Evolutionary conservation across 2,329 filamentous ascomycete species (phyloP).

Genomic region (Orbilia quercus): DNA sequence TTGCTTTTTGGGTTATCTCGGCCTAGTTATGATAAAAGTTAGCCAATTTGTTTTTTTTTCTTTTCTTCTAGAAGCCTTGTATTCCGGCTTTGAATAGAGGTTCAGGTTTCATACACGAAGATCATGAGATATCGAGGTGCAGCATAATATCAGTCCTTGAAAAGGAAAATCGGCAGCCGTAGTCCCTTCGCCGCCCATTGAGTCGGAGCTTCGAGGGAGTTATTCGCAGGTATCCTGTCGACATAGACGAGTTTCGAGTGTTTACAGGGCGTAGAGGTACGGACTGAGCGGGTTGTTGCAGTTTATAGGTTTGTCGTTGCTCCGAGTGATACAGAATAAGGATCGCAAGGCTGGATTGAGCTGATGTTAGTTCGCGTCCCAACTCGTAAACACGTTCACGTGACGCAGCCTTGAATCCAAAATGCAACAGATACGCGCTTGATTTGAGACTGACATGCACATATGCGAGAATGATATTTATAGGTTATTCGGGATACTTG

Average conservation of each 20-base stretch:
- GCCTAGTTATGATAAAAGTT: constrained; percentile 61
- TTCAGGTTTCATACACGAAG: constrained; percentile 72
- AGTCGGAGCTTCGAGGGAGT: constrained; percentile 9
- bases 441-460: no score
- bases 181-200: constrained; percentile 49
- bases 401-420: neutral
- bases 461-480: no score
- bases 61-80: no score
- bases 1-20: constrained; percentile 73
- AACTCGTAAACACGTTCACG: constrained; percentile 23
- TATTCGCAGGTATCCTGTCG: neutral
- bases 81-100: no score
- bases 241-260: neutral
- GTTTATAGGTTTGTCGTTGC: neutral
- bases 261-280: neutral
- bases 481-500: no score
- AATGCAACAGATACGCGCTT: neutral
- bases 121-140: constrained; percentile 84
- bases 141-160: constrained; percentile 81
- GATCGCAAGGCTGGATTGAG: neutral
- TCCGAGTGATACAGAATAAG: neutral
- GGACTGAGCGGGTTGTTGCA: neutral
- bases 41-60: no score
- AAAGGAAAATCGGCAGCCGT: constrained; percentile 68
- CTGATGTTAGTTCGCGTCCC: constrained; percentile 8